Percentiles rank a stretch among this genome's conserved stretches.
Evolutionary conservation across 1,284 basidiomycete species (phyloP).

Genomic region (Marasmius tenuissimus): DNA sequence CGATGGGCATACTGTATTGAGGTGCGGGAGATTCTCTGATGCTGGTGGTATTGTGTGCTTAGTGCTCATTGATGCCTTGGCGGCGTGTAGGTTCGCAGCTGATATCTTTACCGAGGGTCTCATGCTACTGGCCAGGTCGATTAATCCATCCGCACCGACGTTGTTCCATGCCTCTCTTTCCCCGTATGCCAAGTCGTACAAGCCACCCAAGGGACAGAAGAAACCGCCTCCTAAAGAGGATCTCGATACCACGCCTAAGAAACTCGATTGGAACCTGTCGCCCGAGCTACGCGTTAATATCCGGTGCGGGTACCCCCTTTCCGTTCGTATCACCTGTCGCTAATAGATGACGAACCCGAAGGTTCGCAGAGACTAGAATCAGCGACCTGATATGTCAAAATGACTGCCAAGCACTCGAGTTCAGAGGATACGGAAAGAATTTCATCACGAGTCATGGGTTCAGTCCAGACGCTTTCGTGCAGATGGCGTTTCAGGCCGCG

Average conservation of each 20-base stretch:
- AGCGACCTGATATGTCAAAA: constrained; percentile 98
- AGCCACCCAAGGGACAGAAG: constrained; percentile 32
- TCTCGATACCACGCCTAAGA: constrained; percentile 90
- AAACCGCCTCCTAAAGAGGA: constrained; percentile 11
- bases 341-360: not conserved
- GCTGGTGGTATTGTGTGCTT: not conserved
- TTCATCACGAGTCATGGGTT: constrained; percentile 85
- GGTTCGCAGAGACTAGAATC: constrained; percentile 89
- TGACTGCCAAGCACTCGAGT: constrained; percentile 90
- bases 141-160: constrained; percentile 91
- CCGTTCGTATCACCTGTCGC: not conserved
- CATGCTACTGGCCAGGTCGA: constrained; percentile 91
- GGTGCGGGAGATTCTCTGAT: constrained; percentile 36
- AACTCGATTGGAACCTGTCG: constrained; percentile 91
- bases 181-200: constrained; percentile 78
- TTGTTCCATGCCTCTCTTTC: constrained; percentile 91
- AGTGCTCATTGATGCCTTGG: not conserved
- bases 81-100: constrained; percentile 61
- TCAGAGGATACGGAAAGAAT: constrained; percentile 61
- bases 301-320: constrained; percentile 29
- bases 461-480: constrained; percentile 92
- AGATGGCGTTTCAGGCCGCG: constrained; percentile 97
- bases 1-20: constrained; percentile 92
- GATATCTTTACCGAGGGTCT: constrained; percentile 97
- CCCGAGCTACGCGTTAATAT: constrained; percentile 85